These are phyloP conservation scores for Coccomyxa sp. DNA, from an alignment of 139 green algal species.

Conservation along the genomic window DNA sequence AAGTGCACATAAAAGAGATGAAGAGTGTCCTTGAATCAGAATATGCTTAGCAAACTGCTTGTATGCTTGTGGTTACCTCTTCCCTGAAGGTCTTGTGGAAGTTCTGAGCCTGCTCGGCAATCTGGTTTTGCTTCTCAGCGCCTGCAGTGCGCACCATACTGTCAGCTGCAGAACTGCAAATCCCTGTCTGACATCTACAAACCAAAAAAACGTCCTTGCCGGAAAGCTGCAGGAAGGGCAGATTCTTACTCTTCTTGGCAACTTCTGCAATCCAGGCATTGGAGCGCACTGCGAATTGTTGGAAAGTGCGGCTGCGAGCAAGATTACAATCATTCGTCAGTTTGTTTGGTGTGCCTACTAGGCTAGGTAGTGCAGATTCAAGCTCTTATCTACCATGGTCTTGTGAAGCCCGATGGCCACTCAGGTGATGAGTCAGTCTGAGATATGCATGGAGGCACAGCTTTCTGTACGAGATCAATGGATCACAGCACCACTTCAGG, in stretches of 20 bases:
- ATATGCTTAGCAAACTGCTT: background rate
- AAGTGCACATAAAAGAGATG: background rate
- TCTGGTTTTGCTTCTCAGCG: constrained; percentile 13
- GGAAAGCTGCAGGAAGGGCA: too few relatives aligned
- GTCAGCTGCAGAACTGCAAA: background rate
- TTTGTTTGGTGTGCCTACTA: too few relatives aligned
- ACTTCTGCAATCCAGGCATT: constrained; percentile 40
- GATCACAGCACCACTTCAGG: too few relatives aligned
- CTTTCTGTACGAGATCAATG: too few relatives aligned
- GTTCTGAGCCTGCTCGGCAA: constrained; percentile 25
- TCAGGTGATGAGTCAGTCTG: too few relatives aligned
- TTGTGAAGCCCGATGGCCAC: too few relatives aligned
- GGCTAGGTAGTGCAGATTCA: too few relatives aligned
- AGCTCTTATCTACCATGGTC: too few relatives aligned
- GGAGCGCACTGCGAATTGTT: constrained; percentile 62
- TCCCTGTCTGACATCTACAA: background rate
- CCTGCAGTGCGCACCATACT: background rate
- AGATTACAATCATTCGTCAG: background rate
- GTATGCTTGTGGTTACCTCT: constrained; percentile 23
- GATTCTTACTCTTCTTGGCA: constrained; percentile 40
- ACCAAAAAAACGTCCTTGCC: too few relatives aligned
- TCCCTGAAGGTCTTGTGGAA: constrained; percentile 41
- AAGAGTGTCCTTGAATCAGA: background rate
- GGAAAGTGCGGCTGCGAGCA: constrained; percentile 49
- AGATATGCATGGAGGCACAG: too few relatives aligned